These are phyloP conservation scores for Sordaria brevicollis DNA, from an alignment of 495 filamentous ascomycete genomes.

Conservation along the genomic window DNA sequence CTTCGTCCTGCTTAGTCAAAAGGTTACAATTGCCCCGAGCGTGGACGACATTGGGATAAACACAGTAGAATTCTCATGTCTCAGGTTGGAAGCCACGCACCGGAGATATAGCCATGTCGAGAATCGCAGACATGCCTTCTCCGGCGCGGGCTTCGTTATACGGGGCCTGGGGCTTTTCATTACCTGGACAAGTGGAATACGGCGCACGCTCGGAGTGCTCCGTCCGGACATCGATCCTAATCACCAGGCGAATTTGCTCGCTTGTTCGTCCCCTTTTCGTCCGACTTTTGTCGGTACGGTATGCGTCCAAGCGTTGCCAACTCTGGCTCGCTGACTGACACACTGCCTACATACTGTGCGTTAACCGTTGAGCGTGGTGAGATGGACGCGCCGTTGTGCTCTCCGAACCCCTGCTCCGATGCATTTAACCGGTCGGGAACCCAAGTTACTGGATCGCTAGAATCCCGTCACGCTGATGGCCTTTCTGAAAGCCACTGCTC, in stretches of 20 bases:
- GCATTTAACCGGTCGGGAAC: constrained; percentile 26
- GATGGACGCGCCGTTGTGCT: constrained; percentile 19
- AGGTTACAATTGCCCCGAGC: not conserved
- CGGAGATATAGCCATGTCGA: not conserved
- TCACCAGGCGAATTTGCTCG: not conserved
- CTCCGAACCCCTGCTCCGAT: constrained; percentile 11
- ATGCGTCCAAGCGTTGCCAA: not conserved
- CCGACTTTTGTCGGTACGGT: not conserved
- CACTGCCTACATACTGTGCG: not conserved
- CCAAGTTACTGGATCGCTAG: constrained; percentile 21
- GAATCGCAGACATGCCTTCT: not conserved
- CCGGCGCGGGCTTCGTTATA: not conserved
- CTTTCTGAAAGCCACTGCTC: not conserved
- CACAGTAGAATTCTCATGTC: not conserved
- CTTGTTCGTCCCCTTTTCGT: not conserved
- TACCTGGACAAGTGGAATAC: not conserved
- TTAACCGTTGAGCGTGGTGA: constrained; percentile 6
- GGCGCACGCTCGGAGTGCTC: not conserved
- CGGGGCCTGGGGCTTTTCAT: not conserved
- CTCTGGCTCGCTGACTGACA: not conserved
- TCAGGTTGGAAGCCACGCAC: not conserved
- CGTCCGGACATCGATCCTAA: not conserved
- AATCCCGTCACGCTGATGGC: not conserved
- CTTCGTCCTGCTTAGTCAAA: not conserved
- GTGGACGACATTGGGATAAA: not conserved